These are phyloP conservation scores for Mycena floridula DNA, from an alignment of 768 basidiomycete species.

Conservation along the genomic window DNA sequence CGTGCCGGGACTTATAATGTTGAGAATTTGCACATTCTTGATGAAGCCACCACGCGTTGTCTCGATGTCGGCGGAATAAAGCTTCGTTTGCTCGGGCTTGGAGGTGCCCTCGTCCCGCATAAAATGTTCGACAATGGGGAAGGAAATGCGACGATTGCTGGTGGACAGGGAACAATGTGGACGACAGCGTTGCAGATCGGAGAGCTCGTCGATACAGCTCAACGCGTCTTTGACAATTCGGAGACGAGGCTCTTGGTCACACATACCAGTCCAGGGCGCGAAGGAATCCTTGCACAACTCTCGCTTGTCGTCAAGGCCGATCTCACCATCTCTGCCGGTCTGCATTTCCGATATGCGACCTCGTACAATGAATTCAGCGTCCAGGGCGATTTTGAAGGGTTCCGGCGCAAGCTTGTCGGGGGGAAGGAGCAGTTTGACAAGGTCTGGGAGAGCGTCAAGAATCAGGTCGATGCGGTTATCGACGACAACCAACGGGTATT, in stretches of 20 bases:
- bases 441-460: constrained; percentile 93
- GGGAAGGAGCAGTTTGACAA: constrained; percentile 83
- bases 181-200: constrained; percentile 96
- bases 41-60: constrained; percentile 92
- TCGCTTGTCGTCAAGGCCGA: constrained; percentile 90
- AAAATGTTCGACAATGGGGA: constrained; percentile 95
- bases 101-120: constrained; percentile 91
- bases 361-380: constrained; percentile 98
- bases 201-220: constrained; percentile 95
- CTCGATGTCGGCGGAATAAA: constrained; percentile 91
- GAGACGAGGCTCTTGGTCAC: constrained; percentile 94
- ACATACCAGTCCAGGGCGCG: constrained; percentile 88
- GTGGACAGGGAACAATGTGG: constrained; percentile 99
- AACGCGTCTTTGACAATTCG: constrained; percentile 84
- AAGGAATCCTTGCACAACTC: constrained; percentile 89
- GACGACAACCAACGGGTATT: constrained; percentile 86
- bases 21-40: constrained; percentile 86
- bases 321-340: constrained; percentile 86
- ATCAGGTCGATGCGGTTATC: constrained; percentile 86
- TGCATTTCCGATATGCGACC: constrained; percentile 96
- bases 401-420: constrained; percentile 69
- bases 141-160: constrained; percentile 93
- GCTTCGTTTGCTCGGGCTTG: constrained; percentile 90
- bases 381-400: constrained; percentile 83
- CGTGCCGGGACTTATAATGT: constrained; percentile 76